Base-by-base conservation (phyloP, 2,329 filamentous ascomycete genomes). In the Furcasterigmium sp. region DNA sequence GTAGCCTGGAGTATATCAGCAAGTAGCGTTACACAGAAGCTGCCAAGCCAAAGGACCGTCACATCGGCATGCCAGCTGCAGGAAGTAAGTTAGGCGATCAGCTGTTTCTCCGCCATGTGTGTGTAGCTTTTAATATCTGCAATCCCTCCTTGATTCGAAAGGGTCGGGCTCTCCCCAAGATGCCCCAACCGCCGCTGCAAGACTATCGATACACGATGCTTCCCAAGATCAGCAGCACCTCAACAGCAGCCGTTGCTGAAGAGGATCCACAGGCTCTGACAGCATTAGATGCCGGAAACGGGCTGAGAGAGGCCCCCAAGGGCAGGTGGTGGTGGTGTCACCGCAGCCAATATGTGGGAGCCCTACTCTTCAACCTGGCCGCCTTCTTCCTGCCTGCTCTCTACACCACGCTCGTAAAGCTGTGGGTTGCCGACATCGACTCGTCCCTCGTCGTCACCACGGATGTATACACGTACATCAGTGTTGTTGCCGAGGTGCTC, bases 341-440 rank as follows among this genome's bases (percentile, higher is more conserved):
- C 35, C 55, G 57, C 17, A 47, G 55, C 4, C 49, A 46, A 29
- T 86, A 83, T 53, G 47, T 54, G 1, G 80, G 80, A 1, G 75
- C 80, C 0, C 62, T 87, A 0, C 42, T 75, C 13, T 83, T 85
- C 65, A 87, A 87, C 53, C 44, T 80, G 9, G 67, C 59, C 37
- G 69, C 82, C 1, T 85, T 87, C 56, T 56, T 80, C 2, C 71
- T 87, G 0, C 84, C 82, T 1, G 83, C 83, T 0, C 64, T 88
- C 1, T 87, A 87, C 53, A 61, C 63, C 26, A 88, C 84, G 0
- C 70, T 88, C 0, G 76, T 75, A 39, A 87, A 87, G 54, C 68
- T 86, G 15, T 88, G 82, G 84, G 74, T 88, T 3, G 81, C 83
- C 3, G 15, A n/a, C 76, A 81, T 85, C 45, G 77, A 84, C 57